Percentiles rank a stretch among this genome's conserved stretches.
These are phyloP conservation scores for Wallemia ichthyophaga DNA, from an alignment of 1,284 basidiomycete species.

Conservation along the genomic window DNA sequence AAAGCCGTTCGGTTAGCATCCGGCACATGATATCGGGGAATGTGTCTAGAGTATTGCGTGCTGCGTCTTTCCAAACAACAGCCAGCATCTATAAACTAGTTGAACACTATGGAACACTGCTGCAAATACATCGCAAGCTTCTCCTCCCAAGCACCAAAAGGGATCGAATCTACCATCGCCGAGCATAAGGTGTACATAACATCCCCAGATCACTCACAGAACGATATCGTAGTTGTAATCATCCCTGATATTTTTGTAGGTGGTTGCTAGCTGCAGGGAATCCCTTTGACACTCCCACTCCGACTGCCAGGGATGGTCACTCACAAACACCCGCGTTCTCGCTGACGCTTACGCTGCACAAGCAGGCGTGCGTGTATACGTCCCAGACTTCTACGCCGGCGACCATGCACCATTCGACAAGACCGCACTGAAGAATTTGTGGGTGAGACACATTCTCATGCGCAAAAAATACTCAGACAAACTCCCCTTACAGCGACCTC, in stretches of 20 bases:
- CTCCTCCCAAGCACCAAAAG: background rate
- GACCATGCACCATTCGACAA: background rate
- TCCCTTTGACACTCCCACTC: too few species aligned
- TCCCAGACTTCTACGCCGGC: background rate
- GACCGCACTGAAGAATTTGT: background rate
- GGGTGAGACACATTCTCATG: too few species aligned
- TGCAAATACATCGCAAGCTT: background rate
- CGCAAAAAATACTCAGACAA: too few species aligned
- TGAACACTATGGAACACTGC: background rate
- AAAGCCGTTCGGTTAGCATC: too few species aligned
- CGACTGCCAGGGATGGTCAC: background rate
- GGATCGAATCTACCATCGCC: background rate
- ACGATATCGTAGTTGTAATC: background rate
- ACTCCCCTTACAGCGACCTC: background rate
- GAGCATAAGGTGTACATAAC: background rate
- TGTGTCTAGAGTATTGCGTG: too few species aligned
- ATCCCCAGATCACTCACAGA: background rate
- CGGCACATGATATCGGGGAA: too few species aligned
- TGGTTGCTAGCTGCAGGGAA: too few species aligned
- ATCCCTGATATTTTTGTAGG: background rate
- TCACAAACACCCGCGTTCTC: conserved; percentile 4
- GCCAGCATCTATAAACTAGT: background rate
- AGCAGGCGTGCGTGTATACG: conserved; percentile 3
- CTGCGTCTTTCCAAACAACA: background rate
- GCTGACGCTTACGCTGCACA: conserved; percentile 6